Percentiles rank a stretch among this genome's conserved stretches.
phyloP scores from a whole-genome alignment of 2,329 filamentous ascomycete species.

The Acrocalymma vagum region DNA sequence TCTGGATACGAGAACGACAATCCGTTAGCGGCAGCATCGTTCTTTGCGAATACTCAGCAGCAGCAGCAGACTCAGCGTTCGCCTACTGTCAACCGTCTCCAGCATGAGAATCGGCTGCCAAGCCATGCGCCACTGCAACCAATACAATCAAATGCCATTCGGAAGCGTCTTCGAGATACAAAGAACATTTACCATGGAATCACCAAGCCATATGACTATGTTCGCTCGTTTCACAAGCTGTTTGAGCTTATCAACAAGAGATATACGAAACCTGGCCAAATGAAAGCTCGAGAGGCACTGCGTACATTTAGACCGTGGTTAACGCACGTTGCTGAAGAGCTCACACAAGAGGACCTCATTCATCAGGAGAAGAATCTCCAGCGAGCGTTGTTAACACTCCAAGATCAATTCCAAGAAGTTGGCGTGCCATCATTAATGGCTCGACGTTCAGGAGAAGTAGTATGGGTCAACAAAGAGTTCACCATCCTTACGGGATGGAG shows the following conservation, averaged over 20 bases:
- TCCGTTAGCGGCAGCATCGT: conserved; percentile 41
- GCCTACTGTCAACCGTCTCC: conserved; percentile 32
- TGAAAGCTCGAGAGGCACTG: conserved; percentile 86
- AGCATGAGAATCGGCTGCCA: conserved; percentile 32
- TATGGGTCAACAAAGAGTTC: conserved; percentile 95
- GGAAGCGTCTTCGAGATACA: conserved; percentile 72
- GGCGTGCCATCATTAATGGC: conserved; percentile 93
- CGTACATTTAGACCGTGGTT: conserved; percentile 92
- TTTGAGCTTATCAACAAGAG: conserved; percentile 81
- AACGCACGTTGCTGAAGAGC: conserved; percentile 87
- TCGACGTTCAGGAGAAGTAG: conserved; percentile 92
- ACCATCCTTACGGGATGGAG: conserved; percentile 95
- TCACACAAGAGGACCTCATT: conserved; percentile 87
- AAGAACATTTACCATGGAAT: conserved; percentile 89
- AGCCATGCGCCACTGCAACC: conserved; percentile 43
- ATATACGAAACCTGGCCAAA: conserved; percentile 77
- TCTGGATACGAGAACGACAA: conserved; percentile 56
- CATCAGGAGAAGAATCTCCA: conserved; percentile 99
- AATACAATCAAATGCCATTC: conserved; percentile 40
- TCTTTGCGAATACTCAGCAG: conserved; percentile 45
- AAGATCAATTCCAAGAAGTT: conserved; percentile 87
- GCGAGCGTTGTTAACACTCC: conserved; percentile 88
- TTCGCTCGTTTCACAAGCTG: conserved; percentile 87
- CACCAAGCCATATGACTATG: conserved; percentile 90
- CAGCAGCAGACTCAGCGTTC: conserved; percentile 35